phyloP scores from a whole-genome alignment of 352 stramenopile genomes.

The Pythium dissotocum region DNA sequence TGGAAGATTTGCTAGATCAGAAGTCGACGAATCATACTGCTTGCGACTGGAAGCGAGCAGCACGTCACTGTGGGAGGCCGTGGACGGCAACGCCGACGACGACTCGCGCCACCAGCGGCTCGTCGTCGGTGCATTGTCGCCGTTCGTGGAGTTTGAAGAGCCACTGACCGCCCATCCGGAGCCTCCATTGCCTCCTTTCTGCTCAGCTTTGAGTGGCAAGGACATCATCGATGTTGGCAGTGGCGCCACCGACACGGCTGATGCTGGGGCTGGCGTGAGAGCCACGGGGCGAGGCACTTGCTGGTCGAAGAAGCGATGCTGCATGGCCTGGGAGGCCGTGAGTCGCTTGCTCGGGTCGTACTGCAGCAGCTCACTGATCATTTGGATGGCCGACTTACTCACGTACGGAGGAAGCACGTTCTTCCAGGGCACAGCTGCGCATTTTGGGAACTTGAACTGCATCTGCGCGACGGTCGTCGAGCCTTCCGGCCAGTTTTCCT shows the following conservation, averaged over 20 bases:
- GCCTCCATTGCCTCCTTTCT: conserved; percentile 20
- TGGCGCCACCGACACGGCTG: not conserved
- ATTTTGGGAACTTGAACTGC: conserved; percentile 93
- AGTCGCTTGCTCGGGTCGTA: conserved; percentile 90
- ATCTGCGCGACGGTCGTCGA: conserved; percentile 86
- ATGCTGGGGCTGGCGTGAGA: conserved; percentile 7
- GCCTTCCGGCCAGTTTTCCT: conserved; percentile 91
- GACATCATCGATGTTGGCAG: not conserved
- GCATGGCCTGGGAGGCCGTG: conserved; percentile 88
- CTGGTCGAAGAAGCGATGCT: conserved; percentile 93
- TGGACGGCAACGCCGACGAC: conserved; percentile 12
- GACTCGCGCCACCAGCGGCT: conserved; percentile 26
- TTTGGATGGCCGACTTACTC: conserved; percentile 62
- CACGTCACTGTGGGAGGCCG: conserved; percentile 12
- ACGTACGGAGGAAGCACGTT: conserved; percentile 72
- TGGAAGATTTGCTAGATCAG: not conserved
- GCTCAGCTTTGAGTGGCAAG: conserved; percentile 35
- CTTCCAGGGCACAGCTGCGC: conserved; percentile 63
- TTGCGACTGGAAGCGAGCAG: conserved; percentile 23
- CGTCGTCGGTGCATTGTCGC: conserved; percentile 6
- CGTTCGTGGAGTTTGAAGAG: not conserved
- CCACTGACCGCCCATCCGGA: not conserved
- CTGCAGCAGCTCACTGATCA: conserved; percentile 90
- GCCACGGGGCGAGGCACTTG: conserved; percentile 46
- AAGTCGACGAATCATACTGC: conserved; percentile 1